Evolutionary conservation across 331 rosid species (phyloP), one percentile per base, ranked within the genome.

Genomic region (Cydonia oblonga): DNA sequence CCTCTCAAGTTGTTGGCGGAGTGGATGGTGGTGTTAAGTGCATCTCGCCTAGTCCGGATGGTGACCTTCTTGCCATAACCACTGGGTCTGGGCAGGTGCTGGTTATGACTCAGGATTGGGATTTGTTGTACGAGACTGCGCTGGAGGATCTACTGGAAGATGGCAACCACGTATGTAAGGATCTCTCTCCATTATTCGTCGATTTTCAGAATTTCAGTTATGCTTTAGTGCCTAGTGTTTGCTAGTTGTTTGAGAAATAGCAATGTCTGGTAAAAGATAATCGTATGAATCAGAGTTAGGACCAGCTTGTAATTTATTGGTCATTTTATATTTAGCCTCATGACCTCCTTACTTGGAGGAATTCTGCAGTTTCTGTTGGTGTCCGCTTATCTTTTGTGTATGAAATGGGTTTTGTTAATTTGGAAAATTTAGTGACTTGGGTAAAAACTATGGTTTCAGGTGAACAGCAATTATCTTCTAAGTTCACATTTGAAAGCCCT

Each of bases 51-150:
- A 91, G 99, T 33, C 99, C 99, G 1, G 99, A 95, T 73, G 99
- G 99, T 22, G 99, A 95, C 78, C 75, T 95, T 32, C 77, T 91
- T 7, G 87, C 86, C 30, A 73, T 88, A 4, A 64, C 79, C 40
- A 84, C 92, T 35, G 93, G 96, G 29, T 78, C 83, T 25, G 89
- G 86, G 35, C 93, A 87, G 84, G 77, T 89, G 54, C 78, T 95
- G 68, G 85, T 95, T 7, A 91, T 95, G 97, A 91, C 96, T 51
- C 90, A 77, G 66, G 99, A 95, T 78, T 95, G 97, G 99, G 97
- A 95, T 77, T 83, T 95, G 87, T 69, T 91, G 78, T 84, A 84
- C 5, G 99, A 91, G 88, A 79, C 87, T 0, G 57, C 84, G 1
- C 90, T 95, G 15, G 78, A 76, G 69, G 95, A 79, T 79, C 64